These are phyloP conservation scores for Macrolepiota dolichaula DNA, from an alignment of 768 basidiomycete species.

Conservation along the genomic window DNA sequence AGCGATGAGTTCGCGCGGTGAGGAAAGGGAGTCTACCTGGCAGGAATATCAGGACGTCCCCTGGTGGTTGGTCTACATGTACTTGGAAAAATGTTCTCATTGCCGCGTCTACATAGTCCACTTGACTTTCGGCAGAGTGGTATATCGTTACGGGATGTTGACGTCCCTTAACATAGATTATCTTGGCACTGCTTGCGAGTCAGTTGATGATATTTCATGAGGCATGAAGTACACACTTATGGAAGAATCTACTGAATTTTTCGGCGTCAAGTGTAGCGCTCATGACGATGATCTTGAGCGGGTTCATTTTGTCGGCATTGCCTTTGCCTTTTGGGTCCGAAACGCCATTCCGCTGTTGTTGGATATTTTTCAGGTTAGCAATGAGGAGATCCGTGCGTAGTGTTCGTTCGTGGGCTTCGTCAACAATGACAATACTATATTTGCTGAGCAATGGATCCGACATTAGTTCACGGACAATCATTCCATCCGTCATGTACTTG, in stretches of 20 bases:
- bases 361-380: slow-evolving; percentile 83
- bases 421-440: slow-evolving; percentile 89
- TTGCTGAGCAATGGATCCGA: slow-evolving; percentile 70
- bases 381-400: slow-evolving; percentile 93
- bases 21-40: slow-evolving; percentile 49
- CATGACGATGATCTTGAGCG: slow-evolving; percentile 94
- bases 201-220: not conserved
- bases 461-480: slow-evolving; percentile 92
- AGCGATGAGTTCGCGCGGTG: not conserved
- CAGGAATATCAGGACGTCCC: slow-evolving; percentile 92
- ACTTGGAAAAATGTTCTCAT: slow-evolving; percentile 94
- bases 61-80: slow-evolving; percentile 73
- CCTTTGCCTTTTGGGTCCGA: slow-evolving; percentile 40
- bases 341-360: slow-evolving; percentile 53
- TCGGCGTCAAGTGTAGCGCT: slow-evolving; percentile 96
- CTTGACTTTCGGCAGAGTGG: slow-evolving; percentile 68
- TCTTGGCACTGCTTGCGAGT: slow-evolving; percentile 59
- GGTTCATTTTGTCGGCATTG: slow-evolving; percentile 42
- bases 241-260: slow-evolving; percentile 87
- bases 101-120: slow-evolving; percentile 87
- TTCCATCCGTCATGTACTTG: slow-evolving; percentile 97
- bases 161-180: slow-evolving; percentile 89
- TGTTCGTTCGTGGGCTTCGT: slow-evolving; percentile 97
- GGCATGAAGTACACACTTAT: slow-evolving; percentile 51
- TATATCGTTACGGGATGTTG: slow-evolving; percentile 89